Evolutionary conservation across 2,329 filamentous ascomycete genomes (phyloP).

Genomic region (Lomentospora prolificans): DNA sequence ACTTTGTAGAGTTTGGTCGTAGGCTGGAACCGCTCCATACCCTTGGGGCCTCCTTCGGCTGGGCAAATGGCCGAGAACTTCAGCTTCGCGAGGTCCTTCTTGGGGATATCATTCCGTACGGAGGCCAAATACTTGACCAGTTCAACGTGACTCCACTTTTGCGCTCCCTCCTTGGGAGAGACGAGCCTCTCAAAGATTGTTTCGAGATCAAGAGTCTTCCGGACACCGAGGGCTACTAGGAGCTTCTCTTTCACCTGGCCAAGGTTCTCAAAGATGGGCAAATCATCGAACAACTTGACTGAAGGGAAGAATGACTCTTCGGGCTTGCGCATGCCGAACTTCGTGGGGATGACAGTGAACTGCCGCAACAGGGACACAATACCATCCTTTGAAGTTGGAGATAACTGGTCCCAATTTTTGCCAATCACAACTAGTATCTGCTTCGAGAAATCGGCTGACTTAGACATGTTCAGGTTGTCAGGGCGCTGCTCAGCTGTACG

Average conservation of each 20-base stretch:
- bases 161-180: constrained; percentile 44
- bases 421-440: constrained; percentile 73
- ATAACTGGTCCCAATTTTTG: constrained; percentile 72
- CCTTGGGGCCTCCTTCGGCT: constrained; percentile 51
- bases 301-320: constrained; percentile 81
- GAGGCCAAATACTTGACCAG: constrained; percentile 90
- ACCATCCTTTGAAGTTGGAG: constrained; percentile 58
- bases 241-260: constrained; percentile 86
- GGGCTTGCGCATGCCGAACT: constrained; percentile 78
- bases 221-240: constrained; percentile 69
- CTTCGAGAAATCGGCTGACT: constrained; percentile 62
- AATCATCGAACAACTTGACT: constrained; percentile 91
- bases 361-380: constrained; percentile 55
- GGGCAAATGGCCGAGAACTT: constrained; percentile 73
- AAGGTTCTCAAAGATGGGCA: constrained; percentile 70
- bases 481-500: constrained; percentile 50
- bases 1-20: constrained; percentile 55
- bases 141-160: constrained; percentile 85
- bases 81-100: constrained; percentile 69
- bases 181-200: constrained; percentile 87
- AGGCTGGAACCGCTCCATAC: constrained; percentile 42
- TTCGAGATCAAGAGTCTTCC: constrained; percentile 89
- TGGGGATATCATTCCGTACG: constrained; percentile 79
- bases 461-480: constrained; percentile 59
- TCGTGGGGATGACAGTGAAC: constrained; percentile 78